Evolutionary conservation across 2,329 filamentous ascomycete genomes (phyloP).

Genomic region (Botrytis medusae): DNA sequence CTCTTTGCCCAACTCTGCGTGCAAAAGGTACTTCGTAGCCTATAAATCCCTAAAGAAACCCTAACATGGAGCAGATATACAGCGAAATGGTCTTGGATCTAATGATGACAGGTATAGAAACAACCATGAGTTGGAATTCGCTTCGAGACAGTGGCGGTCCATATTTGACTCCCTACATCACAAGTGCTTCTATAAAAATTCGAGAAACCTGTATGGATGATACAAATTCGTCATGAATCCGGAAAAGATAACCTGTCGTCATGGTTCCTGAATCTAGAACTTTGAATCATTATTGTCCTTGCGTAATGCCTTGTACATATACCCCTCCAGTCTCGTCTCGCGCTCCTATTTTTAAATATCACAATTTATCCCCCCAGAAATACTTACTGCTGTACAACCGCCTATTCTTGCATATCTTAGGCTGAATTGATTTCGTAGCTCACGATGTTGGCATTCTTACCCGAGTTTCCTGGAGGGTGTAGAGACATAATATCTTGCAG

Average conservation of each 20-base stretch:
- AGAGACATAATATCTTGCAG: not conserved
- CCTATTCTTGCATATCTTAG: not conserved
- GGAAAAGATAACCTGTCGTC: not conserved
- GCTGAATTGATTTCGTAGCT: not conserved
- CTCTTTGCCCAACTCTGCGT: not conserved
- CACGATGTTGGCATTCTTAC: rapidly evolving
- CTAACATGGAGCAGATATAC: not conserved
- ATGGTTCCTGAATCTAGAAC: not conserved
- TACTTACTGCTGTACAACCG: not conserved
- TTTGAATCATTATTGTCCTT: not conserved
- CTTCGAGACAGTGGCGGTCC: not conserved
- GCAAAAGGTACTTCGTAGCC: not conserved
- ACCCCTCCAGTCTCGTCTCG: not conserved
- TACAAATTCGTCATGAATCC: not conserved
- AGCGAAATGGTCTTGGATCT: not conserved
- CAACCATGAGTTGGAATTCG: too few species aligned
- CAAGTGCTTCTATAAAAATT: not conserved
- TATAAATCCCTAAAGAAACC: not conserved
- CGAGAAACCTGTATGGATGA: not conserved
- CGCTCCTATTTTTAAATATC: not conserved
- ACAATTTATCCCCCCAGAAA: rapidly evolving
- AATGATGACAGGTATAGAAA: not conserved
- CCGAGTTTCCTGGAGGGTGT: rapidly evolving
- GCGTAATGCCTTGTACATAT: not conserved
- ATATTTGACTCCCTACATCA: not conserved